phyloP scores from a whole-genome alignment of 306 rosid species.

The Vigna radiata region DNA sequence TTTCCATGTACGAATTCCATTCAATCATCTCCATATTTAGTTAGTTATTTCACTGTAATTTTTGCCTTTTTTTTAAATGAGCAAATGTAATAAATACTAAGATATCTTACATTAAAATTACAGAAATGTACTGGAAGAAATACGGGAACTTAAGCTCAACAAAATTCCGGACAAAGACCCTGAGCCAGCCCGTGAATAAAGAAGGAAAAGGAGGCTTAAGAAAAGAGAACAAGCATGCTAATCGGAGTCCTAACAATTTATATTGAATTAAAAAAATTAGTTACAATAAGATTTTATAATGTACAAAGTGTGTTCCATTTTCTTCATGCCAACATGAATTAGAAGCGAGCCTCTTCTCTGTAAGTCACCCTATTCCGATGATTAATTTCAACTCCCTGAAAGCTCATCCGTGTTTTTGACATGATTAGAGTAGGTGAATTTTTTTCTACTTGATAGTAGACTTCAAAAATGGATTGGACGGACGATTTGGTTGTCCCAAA shows the following conservation, averaged over 20 bases:
- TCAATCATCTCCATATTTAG: no score
- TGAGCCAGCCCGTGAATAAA: background rate
- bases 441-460: constrained; percentile 63
- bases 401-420: constrained; percentile 4
- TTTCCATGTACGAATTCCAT: no score
- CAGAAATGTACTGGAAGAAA: no score
- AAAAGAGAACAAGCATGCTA: background rate
- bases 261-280: constrained; percentile 27
- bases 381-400: background rate
- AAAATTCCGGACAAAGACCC: no score
- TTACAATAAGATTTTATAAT: constrained; percentile 13
- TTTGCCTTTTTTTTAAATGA: no score
- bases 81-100: no score
- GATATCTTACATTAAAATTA: no score
- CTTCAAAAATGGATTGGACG: constrained; percentile 87
- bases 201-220: background rate
- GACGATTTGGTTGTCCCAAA: constrained; percentile 58
- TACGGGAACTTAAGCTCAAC: no score
- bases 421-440: constrained; percentile 9
- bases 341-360: constrained; percentile 9
- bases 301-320: constrained; percentile 30
- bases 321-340: constrained; percentile 8
- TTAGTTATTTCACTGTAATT: no score
- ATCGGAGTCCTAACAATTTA: background rate
- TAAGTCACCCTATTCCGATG: background rate